Conservation (phyloP, 768 basidiomycete species). For the Boletus barrowsii region DNA sequence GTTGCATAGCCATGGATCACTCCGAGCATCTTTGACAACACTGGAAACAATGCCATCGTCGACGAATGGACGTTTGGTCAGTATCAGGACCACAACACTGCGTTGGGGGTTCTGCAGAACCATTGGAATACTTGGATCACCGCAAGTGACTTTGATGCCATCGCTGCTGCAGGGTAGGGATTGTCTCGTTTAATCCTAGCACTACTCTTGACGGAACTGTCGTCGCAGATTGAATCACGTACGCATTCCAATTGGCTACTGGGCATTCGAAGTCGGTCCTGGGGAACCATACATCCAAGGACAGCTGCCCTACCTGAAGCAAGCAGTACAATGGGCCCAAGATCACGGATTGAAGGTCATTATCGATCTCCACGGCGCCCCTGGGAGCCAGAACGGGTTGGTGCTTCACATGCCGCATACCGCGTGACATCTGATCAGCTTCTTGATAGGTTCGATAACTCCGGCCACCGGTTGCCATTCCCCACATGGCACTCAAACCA, state of each 20-base stretch:
- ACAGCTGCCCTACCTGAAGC: slow-evolving; percentile 64
- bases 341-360: slow-evolving; percentile 75
- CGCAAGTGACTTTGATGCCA: slow-evolving; percentile 71
- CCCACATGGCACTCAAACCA: slow-evolving; percentile 70
- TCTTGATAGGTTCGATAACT: slow-evolving; percentile 69
- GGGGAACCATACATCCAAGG: slow-evolving; percentile 81
- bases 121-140: slow-evolving; percentile 89
- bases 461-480: slow-evolving; percentile 57
- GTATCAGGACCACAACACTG: slow-evolving; percentile 50
- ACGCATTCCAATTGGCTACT: slow-evolving; percentile 84
- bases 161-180: slow-evolving; percentile 69
- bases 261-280: slow-evolving; percentile 77
- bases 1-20: slow-evolving; percentile 71
- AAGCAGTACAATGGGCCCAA: slow-evolving; percentile 69
- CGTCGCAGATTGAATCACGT: slow-evolving; percentile 72
- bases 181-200: not conserved
- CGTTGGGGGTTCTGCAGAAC: slow-evolving; percentile 47
- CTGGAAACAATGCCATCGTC: slow-evolving; percentile 49
- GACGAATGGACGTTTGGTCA: slow-evolving; percentile 81
- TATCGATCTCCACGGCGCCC: slow-evolving; percentile 75
- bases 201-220: slow-evolving; percentile 2
- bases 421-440: slow-evolving; percentile 4
- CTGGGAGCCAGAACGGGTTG: slow-evolving; percentile 83
- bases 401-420: slow-evolving; percentile 12
- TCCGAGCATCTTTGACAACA: slow-evolving; percentile 66